Evolutionary conservation across 345 rosid species (phyloP).

Genomic region (Laguncularia racemosa): DNA sequence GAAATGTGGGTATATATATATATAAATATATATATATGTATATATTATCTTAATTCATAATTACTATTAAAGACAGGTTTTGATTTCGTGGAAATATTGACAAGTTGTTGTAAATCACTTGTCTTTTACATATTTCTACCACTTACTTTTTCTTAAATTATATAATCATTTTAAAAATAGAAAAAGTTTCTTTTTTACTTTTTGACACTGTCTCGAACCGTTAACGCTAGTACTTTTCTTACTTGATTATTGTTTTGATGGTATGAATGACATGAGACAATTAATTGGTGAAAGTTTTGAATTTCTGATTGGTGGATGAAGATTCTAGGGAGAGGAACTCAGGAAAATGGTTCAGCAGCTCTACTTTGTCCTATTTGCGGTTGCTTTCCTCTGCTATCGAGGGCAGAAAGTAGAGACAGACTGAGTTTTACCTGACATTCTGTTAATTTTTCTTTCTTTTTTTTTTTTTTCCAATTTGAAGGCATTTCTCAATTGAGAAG

Average conservation of each 20-base stretch:
- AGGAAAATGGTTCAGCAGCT: background rate
- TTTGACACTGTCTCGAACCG: no score
- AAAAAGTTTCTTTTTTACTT: no score
- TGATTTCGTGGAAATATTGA: no score
- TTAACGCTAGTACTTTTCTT: no score
- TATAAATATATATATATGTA: no score
- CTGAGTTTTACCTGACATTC: background rate
- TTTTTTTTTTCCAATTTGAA: constrained; percentile 21
- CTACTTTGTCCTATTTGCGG: constrained; percentile 1
- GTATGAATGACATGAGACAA: background rate
- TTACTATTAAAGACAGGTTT: no score
- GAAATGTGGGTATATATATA: no score
- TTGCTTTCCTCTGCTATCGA: background rate
- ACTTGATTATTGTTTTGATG: background rate
- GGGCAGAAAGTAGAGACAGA: background rate
- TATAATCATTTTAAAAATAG: no score
- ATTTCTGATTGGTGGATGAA: background rate
- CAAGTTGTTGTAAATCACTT: no score
- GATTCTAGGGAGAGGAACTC: background rate
- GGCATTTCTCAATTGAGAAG: constrained; percentile 91
- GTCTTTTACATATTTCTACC: no score
- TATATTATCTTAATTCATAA: no score
- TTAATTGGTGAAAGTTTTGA: background rate
- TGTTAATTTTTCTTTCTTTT: constrained; percentile 4
- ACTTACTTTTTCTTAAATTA: no score